Percentiles rank a stretch among this genome's conserved stretches.
Conservation (phyloP, 2,329 filamentous ascomycete species). For the Diplocarpon mali region DNA sequence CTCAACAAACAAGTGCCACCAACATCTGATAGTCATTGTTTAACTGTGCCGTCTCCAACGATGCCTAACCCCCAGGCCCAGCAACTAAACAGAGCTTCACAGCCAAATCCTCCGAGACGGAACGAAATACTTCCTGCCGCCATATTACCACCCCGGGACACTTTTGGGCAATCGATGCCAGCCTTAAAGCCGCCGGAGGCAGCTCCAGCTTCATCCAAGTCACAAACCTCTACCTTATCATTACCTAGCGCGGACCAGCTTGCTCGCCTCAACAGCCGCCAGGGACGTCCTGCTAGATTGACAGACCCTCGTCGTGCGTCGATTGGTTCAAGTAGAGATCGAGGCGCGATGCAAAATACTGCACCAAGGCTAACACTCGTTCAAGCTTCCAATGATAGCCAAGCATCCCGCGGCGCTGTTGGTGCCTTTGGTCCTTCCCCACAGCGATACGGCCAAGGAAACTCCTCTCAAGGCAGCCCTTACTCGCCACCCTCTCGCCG, state of each 20-base stretch:
- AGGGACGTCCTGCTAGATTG: constrained; percentile 21
- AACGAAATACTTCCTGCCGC: constrained; percentile 16
- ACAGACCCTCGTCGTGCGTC: constrained; percentile 23
- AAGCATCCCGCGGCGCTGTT: constrained; percentile 11
- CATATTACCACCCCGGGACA: constrained; percentile 2
- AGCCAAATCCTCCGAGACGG: constrained; percentile 10
- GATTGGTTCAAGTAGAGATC: constrained; percentile 7
- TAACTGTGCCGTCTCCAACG: not conserved
- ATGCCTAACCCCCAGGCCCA: constrained; percentile 6
- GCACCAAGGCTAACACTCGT: constrained; percentile 10
- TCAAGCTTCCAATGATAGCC: constrained; percentile 6
- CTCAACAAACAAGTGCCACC: not conserved
- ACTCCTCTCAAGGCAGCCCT: constrained; percentile 2
- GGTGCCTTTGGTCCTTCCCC: constrained; percentile 9
- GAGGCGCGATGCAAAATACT: constrained; percentile 8
- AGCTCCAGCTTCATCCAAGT: constrained; percentile 10
- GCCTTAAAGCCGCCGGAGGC: constrained; percentile 17
- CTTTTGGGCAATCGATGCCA: constrained; percentile 8
- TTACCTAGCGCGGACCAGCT: constrained; percentile 25
- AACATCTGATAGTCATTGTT: constrained; percentile 1
- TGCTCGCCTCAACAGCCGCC: constrained; percentile 24
- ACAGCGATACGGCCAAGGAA: not conserved
- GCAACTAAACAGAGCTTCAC: constrained; percentile 10
- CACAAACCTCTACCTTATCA: constrained; percentile 2
- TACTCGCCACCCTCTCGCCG: constrained; percentile 14